Percentiles rank a stretch among this genome's conserved stretches.
phyloP scores from a whole-genome alignment of 2,329 filamentous ascomycete species.

The Penicillium verrucosum region DNA sequence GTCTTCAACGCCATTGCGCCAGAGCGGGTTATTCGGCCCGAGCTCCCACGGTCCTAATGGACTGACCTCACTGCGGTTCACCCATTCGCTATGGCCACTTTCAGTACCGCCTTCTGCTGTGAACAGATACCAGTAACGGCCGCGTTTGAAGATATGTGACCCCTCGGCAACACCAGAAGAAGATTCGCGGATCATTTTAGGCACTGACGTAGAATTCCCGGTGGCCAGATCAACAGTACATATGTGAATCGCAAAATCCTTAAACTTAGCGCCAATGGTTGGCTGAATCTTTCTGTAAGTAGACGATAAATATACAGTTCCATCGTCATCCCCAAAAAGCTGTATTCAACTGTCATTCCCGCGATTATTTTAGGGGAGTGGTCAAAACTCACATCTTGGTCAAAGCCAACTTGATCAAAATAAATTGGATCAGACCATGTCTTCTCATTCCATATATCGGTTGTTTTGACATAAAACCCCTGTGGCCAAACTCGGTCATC shows the following conservation, averaged over 20 bases:
- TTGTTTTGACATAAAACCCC: conserved; percentile 55
- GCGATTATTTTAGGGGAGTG: too few species aligned
- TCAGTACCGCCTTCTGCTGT: conserved; percentile 57
- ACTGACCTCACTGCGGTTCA: conserved; percentile 51
- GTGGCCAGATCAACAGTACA: conserved; percentile 33
- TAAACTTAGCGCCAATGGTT: conserved; percentile 40
- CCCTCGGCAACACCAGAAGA: conserved; percentile 49
- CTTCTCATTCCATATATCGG: conserved; percentile 51
- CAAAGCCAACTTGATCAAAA: conserved; percentile 54
- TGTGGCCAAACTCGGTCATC: conserved; percentile 51
- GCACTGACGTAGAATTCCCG: conserved; percentile 31
- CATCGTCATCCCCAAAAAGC: conserved; percentile 53
- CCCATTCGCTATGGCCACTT: conserved; percentile 59
- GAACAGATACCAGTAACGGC: conserved; percentile 53
- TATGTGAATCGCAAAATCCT: conserved; percentile 51
- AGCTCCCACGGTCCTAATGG: conserved; percentile 62
- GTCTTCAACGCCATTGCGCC: conserved; percentile 50
- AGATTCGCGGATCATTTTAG: conserved; percentile 46
- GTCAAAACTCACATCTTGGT: conserved; percentile 48
- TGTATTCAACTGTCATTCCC: conserved; percentile 15
- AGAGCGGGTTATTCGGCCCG: conserved; percentile 57
- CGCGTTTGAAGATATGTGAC: conserved; percentile 53
- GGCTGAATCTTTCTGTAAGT: conserved; percentile 38
- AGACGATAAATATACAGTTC: conserved; percentile 49
- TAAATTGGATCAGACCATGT: conserved; percentile 55